Percentiles rank a stretch among this genome's conserved stretches.
Conservation (phyloP, 208 protist species). For the Willaertia magna region DNA sequence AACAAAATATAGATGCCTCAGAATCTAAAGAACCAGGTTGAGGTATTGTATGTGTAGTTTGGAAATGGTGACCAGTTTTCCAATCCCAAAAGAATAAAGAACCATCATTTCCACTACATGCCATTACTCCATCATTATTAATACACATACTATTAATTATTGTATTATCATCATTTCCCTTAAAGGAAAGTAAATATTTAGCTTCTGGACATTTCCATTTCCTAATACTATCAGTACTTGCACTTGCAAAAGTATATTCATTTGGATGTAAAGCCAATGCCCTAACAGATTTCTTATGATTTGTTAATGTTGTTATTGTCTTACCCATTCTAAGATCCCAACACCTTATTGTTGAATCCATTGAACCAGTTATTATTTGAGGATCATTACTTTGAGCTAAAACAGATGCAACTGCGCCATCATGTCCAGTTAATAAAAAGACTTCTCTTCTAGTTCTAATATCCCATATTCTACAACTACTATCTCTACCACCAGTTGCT, state of each 20-base stretch:
- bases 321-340: constrained; percentile 51
- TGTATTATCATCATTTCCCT: constrained; percentile 46
- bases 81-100: constrained; percentile 92
- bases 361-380: constrained; percentile 72
- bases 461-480: constrained; percentile 73
- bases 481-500: constrained; percentile 90
- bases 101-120: constrained; percentile 70
- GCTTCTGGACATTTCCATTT: constrained; percentile 85
- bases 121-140: constrained; percentile 79
- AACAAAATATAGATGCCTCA: constrained; percentile 49
- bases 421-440: constrained; percentile 80
- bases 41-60: neutral
- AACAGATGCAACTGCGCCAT: constrained; percentile 71
- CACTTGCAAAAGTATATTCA: constrained; percentile 81
- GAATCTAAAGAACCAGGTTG: constrained; percentile 11
- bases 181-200: constrained; percentile 82
- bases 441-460: constrained; percentile 55
- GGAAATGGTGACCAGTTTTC: constrained; percentile 74
- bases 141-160: constrained; percentile 62
- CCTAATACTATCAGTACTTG: constrained; percentile 89
- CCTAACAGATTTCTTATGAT: constrained; percentile 97
- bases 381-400: constrained; percentile 66
- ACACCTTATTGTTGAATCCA: constrained; percentile 42
- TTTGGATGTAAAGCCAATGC: constrained; percentile 61
- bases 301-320: constrained; percentile 66